These are phyloP conservation scores for Cardamine resedifolia DNA, from an alignment of 345 rosid species.

Conservation along the genomic window DNA sequence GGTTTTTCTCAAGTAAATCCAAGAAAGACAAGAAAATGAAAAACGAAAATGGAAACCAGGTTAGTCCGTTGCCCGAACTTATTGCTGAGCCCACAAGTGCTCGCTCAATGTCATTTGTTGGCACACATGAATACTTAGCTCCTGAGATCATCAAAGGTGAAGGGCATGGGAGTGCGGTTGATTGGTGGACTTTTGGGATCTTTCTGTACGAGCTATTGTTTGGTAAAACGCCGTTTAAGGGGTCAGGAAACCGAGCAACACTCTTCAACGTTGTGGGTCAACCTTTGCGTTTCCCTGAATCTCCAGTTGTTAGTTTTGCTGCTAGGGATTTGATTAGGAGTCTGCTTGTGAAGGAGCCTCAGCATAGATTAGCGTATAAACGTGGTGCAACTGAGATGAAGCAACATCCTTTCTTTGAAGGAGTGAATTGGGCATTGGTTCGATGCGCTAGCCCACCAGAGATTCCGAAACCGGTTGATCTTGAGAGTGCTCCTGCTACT, in stretches of 20 bases:
- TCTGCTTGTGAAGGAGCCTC: conserved; percentile 81
- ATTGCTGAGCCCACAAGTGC: conserved; percentile 89
- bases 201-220: conserved; percentile 73
- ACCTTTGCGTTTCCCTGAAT: conserved; percentile 72
- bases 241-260: conserved; percentile 76
- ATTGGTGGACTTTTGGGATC: conserved; percentile 89
- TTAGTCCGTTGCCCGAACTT: conserved; percentile 73
- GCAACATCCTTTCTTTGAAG: conserved; percentile 82
- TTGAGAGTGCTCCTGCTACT: conserved; percentile 47
- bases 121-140: conserved; percentile 81
- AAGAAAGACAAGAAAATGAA: conserved; percentile 56
- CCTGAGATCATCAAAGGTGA: conserved; percentile 82
- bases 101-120: conserved; percentile 86
- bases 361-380: conserved; percentile 64
- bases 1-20: conserved; percentile 54
- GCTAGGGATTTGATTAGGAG: conserved; percentile 76
- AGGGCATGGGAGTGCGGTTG: conserved; percentile 87
- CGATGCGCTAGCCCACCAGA: conserved; percentile 84
- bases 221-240: conserved; percentile 86
- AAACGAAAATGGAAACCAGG: conserved; percentile 57
- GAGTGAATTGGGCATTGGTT: conserved; percentile 81
- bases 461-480: conserved; percentile 61
- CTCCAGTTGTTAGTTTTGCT: conserved; percentile 74
- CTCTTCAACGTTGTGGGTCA: conserved; percentile 75
- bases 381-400: conserved; percentile 81